These are phyloP conservation scores for Clitocybe nebularis DNA, from an alignment of 1,284 basidiomycete genomes.

Conservation along the genomic window DNA sequence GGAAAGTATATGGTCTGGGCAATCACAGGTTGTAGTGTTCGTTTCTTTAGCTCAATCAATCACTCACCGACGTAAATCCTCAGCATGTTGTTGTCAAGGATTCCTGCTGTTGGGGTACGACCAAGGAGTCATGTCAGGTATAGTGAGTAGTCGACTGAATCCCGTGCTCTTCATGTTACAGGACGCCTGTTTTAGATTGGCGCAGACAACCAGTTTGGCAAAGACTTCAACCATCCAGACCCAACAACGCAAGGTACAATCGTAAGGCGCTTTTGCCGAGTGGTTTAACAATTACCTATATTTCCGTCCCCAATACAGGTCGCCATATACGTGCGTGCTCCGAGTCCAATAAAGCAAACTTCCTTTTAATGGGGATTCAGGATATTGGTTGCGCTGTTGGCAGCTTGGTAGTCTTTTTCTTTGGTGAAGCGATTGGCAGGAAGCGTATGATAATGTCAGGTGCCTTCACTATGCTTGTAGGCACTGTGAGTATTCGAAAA, in stretches of 20 bases:
- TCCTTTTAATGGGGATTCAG: conserved; percentile 19
- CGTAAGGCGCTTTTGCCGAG: conserved; percentile 20
- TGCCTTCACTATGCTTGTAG: conserved; percentile 41
- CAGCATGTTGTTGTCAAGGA: conserved; percentile 40
- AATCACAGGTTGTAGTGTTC: conserved; percentile 29
- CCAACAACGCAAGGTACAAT: conserved; percentile 39
- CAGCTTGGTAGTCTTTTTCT: conserved; percentile 36
- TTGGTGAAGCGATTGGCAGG: conserved; percentile 36
- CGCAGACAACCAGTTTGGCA: conserved; percentile 39
- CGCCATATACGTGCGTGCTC: conserved; percentile 23
- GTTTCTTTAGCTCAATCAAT: background rate
- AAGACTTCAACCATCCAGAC: conserved; percentile 35
- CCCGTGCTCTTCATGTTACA: background rate
- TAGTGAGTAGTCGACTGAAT: conserved; percentile 22
- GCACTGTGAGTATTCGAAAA: conserved; percentile 32
- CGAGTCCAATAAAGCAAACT: background rate
- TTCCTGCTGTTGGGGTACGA: conserved; percentile 44
- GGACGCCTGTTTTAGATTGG: conserved; percentile 26
- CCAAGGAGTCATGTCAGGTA: conserved; percentile 46
- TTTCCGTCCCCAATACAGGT: no score
- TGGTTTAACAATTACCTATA: no score
- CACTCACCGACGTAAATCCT: background rate
- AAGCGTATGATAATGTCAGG: conserved; percentile 41
- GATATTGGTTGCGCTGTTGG: conserved; percentile 39
- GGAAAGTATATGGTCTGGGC: conserved; percentile 39